These are phyloP conservation scores for Drosera spatulata DNA, from an alignment of 179 eudicot genomes.

Conservation along the genomic window DNA sequence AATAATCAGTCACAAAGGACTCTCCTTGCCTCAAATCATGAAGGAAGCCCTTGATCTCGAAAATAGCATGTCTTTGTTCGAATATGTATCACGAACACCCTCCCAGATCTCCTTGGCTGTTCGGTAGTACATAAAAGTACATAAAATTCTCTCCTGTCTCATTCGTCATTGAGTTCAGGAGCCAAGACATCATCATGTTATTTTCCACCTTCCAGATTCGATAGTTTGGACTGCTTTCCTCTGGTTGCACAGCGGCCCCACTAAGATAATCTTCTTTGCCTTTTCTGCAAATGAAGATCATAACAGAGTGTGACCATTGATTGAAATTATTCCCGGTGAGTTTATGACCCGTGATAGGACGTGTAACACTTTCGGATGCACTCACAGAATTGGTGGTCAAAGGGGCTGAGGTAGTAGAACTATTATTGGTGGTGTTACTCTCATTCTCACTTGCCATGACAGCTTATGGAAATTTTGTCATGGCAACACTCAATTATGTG, in stretches of 20 bases:
- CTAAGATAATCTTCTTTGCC: not conserved
- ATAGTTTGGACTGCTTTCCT: not conserved
- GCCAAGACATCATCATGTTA: not conserved
- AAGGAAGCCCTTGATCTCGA: not conserved
- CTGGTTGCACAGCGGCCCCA: not conserved
- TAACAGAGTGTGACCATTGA: not conserved
- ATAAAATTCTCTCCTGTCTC: not conserved
- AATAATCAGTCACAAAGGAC: not conserved
- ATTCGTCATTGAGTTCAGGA: not conserved
- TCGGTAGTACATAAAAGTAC: not conserved
- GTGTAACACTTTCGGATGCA: too few relatives aligned
- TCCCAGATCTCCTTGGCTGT: constrained; percentile 1
- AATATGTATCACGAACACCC: not conserved
- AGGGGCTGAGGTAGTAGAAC: too few relatives aligned
- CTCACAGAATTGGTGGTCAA: not conserved
- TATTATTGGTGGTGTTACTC: too few relatives aligned
- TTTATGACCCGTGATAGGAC: not conserved
- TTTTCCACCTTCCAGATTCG: not conserved
- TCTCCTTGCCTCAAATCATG: not conserved
- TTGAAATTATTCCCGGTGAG: not conserved
- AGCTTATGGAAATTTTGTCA: too few relatives aligned
- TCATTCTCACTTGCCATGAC: too few relatives aligned
- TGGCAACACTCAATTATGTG: too few relatives aligned
- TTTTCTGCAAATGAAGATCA: not conserved
- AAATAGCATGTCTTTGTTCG: not conserved